These are phyloP conservation scores for Mucor plumbeus DNA, from an alignment of 371 early-diverging fungal species.

Conservation along the genomic window DNA sequence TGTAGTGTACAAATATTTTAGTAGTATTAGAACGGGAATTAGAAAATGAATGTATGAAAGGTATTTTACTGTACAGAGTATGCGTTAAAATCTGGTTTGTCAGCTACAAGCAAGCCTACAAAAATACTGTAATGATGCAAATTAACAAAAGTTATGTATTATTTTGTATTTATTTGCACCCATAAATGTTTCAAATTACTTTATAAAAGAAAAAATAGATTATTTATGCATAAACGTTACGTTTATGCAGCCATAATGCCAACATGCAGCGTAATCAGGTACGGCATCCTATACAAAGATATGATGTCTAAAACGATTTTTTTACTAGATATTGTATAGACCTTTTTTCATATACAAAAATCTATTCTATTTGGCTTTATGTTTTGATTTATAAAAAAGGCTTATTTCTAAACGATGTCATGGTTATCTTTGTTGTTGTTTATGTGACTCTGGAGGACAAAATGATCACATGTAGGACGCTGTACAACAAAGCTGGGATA, in stretches of 20 bases:
- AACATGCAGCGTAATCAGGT: conserved; percentile 8
- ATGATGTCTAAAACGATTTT: too few species aligned
- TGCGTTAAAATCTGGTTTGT: too few species aligned
- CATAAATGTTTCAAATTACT: not conserved
- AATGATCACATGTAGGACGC: conserved; percentile 7
- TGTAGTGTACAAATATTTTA: too few species aligned
- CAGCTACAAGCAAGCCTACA: too few species aligned
- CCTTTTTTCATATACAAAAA: not conserved
- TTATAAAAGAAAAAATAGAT: not conserved
- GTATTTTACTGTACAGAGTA: too few species aligned
- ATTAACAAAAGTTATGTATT: too few species aligned
- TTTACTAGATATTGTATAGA: too few species aligned
- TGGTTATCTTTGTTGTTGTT: not conserved
- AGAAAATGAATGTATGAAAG: too few species aligned
- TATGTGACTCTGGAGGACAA: not conserved
- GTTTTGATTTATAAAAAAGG: not conserved
- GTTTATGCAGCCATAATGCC: not conserved
- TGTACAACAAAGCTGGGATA: conserved; percentile 20
- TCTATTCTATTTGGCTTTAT: not conserved
- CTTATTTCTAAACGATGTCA: not conserved
- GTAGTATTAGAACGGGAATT: too few species aligned
- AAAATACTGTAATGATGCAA: too few species aligned
- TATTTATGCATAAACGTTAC: not conserved
- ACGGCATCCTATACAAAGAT: not conserved
- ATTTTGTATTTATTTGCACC: not conserved